These are phyloP conservation scores for Stellera chamaejasme DNA, from an alignment of 345 rosid species.

Conservation along the genomic window DNA sequence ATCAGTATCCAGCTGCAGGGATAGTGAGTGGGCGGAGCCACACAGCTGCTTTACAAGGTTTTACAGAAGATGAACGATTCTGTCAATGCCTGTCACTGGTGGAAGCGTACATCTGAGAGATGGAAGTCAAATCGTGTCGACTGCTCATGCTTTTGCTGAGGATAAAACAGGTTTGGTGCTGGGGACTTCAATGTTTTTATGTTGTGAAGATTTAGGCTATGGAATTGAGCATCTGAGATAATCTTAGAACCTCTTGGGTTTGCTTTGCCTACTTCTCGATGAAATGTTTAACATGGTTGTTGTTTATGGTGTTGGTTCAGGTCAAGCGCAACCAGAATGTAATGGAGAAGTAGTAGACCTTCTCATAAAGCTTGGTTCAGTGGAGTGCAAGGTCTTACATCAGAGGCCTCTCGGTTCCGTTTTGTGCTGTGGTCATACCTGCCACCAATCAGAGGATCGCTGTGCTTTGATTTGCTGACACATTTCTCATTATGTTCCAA, in stretches of 20 bases:
- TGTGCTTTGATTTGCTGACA: too few species aligned
- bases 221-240: not conserved
- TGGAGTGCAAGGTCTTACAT: conserved; percentile 55
- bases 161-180: conserved; percentile 30
- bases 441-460: too few species aligned
- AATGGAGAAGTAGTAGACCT: conserved; percentile 66
- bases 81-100: conserved; percentile 62
- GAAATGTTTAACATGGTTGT: not conserved
- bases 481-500: too few species aligned
- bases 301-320: conserved; percentile 22
- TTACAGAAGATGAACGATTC: conserved; percentile 32
- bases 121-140: conserved; percentile 15
- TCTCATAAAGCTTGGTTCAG: conserved; percentile 63
- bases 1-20: conserved; percentile 34
- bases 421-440: too few species aligned
- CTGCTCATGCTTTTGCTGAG: conserved; percentile 17
- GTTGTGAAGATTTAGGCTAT: not conserved
- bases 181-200: not conserved
- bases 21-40: conserved; percentile 84
- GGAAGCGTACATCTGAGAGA: conserved; percentile 39
- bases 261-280: too few species aligned
- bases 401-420: conserved; percentile 9
- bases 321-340: conserved; percentile 41
- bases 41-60: conserved; percentile 32
- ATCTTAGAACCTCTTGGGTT: too few species aligned